Evolutionary conservation across 176 grass and related monocot species (phyloP).

Genomic region (Eremochloa ophiuroides): DNA sequence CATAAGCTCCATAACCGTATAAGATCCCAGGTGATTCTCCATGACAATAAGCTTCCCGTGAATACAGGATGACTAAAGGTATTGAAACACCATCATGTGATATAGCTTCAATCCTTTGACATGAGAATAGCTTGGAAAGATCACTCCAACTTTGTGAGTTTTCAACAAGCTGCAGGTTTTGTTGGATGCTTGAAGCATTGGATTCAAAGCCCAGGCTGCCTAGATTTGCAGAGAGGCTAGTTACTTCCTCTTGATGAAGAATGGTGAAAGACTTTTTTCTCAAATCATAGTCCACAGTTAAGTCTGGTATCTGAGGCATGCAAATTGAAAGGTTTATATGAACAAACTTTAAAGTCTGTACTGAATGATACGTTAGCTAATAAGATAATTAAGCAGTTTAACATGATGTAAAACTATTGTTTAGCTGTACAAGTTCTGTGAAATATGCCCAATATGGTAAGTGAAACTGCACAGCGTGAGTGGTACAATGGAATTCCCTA

Average conservation of each 20-base stretch:
- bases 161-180: conserved; percentile 40
- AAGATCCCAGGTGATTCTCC: conserved; percentile 67
- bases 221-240: conserved; percentile 38
- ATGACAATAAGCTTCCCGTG: conserved; percentile 33
- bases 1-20: conserved; percentile 92
- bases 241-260: conserved; percentile 78
- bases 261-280: conserved; percentile 55
- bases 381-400: conserved; percentile 7
- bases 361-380: conserved; percentile 8
- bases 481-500: not conserved
- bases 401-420: conserved; percentile 11
- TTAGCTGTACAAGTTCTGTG: not conserved
- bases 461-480: not conserved
- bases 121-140: conserved; percentile 66
- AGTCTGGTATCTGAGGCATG: conserved; percentile 66
- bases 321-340: conserved; percentile 17
- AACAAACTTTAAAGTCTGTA: not conserved
- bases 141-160: conserved; percentile 60
- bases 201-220: conserved; percentile 4
- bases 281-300: conserved; percentile 89
- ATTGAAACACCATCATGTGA: conserved; percentile 71
- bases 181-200: conserved; percentile 29
- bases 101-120: conserved; percentile 62
- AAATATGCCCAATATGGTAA: not conserved
- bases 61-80: conserved; percentile 67